Evolutionary conservation across 352 stramenopile species (phyloP).

Genomic region (Globisporangium uncinulatum): DNA sequence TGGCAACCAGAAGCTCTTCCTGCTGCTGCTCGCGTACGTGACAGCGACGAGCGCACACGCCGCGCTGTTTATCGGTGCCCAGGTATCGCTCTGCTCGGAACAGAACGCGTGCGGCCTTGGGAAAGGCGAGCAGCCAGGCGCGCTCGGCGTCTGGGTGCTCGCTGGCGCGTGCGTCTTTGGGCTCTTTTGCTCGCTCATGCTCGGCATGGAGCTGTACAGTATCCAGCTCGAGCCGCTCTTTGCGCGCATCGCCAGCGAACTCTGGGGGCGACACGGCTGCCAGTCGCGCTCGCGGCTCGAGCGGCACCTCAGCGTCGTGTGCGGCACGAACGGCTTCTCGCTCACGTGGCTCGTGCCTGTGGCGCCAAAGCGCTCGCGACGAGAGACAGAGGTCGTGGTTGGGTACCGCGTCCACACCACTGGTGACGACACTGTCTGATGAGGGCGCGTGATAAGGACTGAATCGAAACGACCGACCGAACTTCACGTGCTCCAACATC

Average conservation of each 20-base stretch:
- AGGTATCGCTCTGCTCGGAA: slow-evolving; percentile 41
- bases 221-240: slow-evolving; percentile 60
- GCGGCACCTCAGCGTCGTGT: slow-evolving; percentile 72
- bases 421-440: slow-evolving; percentile 4
- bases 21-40: slow-evolving; percentile 79
- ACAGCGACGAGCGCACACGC: slow-evolving; percentile 51
- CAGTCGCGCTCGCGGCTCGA: slow-evolving; percentile 59
- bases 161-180: slow-evolving; percentile 65
- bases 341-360: slow-evolving; percentile 59
- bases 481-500: neutral
- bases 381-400: slow-evolving; percentile 60
- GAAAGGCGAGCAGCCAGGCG: slow-evolving; percentile 48
- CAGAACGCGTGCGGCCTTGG: slow-evolving; percentile 53
- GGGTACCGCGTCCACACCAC: slow-evolving; percentile 30
- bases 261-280: slow-evolving; percentile 42
- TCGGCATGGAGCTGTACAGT: slow-evolving; percentile 75
- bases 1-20: slow-evolving; percentile 76
- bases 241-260: slow-evolving; percentile 46
- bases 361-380: slow-evolving; percentile 30
- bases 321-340: slow-evolving; percentile 61
- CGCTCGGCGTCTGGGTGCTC: slow-evolving; percentile 58
- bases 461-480: neutral
- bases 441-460: neutral
- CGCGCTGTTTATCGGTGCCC: slow-evolving; percentile 38
- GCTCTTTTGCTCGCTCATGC: slow-evolving; percentile 72